Base-by-base conservation (phyloP, 192 early-diverging fungal species). In the Dissophora ornata region DNA sequence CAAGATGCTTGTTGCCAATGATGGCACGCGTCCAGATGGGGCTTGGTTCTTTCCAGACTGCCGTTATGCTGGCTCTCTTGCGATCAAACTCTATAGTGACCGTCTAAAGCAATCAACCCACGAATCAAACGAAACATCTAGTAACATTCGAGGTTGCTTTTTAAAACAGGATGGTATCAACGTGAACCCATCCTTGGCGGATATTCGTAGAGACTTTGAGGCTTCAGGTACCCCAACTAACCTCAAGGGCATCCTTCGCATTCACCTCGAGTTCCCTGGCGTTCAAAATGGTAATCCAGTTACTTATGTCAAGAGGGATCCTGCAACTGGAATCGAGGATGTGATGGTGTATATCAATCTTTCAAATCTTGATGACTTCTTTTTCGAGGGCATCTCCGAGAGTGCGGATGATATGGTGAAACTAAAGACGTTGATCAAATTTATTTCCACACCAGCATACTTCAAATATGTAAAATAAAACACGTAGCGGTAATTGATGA, bases 41-140 rank as follows among this genome's bases (percentile, higher is more conserved):
- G 30, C 22, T 7, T 69, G 47, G 47, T 60, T 69, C 19, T 69
- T 69, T 26, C 41, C 56, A 44, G 67, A 60, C 50, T 56, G 33
- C 32, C 29, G 40, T 30, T 60, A 69, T 28, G 67, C 48, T 40
- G 57, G 56, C 6, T 57, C 67, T 21, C 36, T 69, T 51, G 67
- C 67, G 24, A 51, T 69, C 29, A 57, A 69, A 47, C 29, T 59
- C 16, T 48, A 59, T 29, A 59, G 28, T 25, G 18, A 40, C 33
- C 1, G 2, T 33, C 5, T 59, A 8, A 25, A 10, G n/a, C 26
- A 38, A 30, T 26, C 1, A 11, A 26, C 2, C 1, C 24, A 41
- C 41, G 13, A 24, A 11, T 7, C 8, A 7, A 69, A 69, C 29
- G 48, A 49, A n/a, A 54, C 49, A 0, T 69, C 67, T 12, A 69